These are phyloP conservation scores for Fusarium fujikuroi DNA, from an alignment of 2,329 filamentous ascomycete genomes.

Conservation along the genomic window DNA sequence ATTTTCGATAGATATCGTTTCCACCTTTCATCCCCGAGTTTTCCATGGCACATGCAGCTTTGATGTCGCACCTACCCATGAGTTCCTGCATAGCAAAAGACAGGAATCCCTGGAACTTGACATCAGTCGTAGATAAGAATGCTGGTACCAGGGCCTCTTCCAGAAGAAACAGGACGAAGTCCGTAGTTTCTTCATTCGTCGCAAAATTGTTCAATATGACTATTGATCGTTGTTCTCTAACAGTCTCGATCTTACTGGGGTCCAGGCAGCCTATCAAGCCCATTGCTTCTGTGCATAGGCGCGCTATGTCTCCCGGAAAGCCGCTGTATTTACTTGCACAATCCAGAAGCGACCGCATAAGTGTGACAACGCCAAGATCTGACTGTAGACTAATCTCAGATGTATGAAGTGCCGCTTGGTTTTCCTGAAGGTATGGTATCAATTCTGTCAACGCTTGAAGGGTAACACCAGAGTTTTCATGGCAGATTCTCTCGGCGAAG, in stretches of 20 bases:
- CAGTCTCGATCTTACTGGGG: slow-evolving; percentile 85
- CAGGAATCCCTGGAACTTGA: slow-evolving; percentile 87
- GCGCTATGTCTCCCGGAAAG: slow-evolving; percentile 72
- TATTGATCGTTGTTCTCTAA: slow-evolving; percentile 82
- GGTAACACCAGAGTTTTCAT: slow-evolving; percentile 89
- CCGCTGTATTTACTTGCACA: slow-evolving; percentile 84
- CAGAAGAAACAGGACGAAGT: slow-evolving; percentile 87
- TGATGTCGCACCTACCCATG: slow-evolving; percentile 80
- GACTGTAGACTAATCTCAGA: slow-evolving; percentile 86
- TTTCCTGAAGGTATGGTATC: slow-evolving; percentile 73
- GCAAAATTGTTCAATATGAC: slow-evolving; percentile 90
- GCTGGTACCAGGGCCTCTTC: slow-evolving; percentile 90
- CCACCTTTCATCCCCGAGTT: slow-evolving; percentile 57
- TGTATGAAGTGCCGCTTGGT: slow-evolving; percentile 83
- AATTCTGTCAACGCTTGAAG: slow-evolving; percentile 84
- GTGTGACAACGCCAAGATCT: slow-evolving; percentile 74
- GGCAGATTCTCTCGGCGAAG: slow-evolving; percentile 78
- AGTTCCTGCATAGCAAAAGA: slow-evolving; percentile 96
- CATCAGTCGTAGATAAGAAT: slow-evolving; percentile 90
- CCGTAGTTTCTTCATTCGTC: slow-evolving; percentile 77
- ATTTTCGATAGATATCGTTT: slow-evolving; percentile 75
- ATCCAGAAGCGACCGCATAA: slow-evolving; percentile 85
- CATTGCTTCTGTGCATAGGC: slow-evolving; percentile 82
- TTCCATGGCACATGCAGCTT: slow-evolving; percentile 60
- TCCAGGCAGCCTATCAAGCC: slow-evolving; percentile 93